Evolutionary conservation across 306 rosid genomes (phyloP).

Genomic region (Castanea mollissima): DNA sequence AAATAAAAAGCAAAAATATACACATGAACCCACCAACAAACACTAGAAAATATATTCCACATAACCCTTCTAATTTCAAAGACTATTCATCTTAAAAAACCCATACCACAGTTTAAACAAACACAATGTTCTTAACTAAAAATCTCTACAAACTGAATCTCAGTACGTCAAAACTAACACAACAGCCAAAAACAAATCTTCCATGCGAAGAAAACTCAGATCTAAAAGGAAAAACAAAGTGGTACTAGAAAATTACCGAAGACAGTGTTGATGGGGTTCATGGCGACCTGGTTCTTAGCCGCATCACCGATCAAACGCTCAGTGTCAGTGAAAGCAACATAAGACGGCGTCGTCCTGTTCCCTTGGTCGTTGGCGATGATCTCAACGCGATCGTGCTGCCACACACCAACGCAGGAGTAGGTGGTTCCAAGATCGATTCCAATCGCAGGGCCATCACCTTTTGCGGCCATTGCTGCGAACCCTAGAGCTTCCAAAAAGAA

Average conservation of each 20-base stretch:
- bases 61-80: background rate
- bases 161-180: too few species aligned
- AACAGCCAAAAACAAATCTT: too few species aligned
- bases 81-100: background rate
- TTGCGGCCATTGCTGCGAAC: constrained; percentile 49
- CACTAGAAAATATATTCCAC: background rate
- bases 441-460: constrained; percentile 80
- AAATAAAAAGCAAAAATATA: too few species aligned
- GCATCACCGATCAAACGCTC: constrained; percentile 82
- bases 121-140: too few species aligned
- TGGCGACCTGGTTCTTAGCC: constrained; percentile 86
- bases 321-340: constrained; percentile 68
- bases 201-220: background rate
- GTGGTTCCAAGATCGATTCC: constrained; percentile 85
- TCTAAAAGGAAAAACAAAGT: background rate
- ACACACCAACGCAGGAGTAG: constrained; percentile 79
- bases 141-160: too few species aligned
- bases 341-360: constrained; percentile 74
- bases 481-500: background rate
- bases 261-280: constrained; percentile 80
- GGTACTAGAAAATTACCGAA: constrained; percentile 40
- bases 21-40: too few species aligned
- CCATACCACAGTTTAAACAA: too few species aligned
- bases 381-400: constrained; percentile 83
- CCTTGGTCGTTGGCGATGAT: constrained; percentile 88